These are phyloP conservation scores for Leucocoprinus leucothites DNA, from an alignment of 768 basidiomycete genomes.

Conservation along the genomic window DNA sequence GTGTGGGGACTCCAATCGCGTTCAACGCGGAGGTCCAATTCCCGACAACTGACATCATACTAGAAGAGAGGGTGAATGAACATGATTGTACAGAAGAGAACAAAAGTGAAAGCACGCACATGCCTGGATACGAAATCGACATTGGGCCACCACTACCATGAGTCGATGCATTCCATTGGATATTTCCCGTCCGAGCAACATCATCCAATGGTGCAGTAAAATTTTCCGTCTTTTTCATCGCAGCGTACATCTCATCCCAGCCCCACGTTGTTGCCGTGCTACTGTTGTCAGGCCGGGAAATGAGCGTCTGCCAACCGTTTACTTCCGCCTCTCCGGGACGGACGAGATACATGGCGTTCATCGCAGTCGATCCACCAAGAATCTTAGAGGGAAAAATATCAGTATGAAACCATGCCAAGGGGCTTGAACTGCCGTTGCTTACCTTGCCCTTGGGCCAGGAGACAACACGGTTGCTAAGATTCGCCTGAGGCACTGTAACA, in stretches of 20 bases:
- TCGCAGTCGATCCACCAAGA: conserved; percentile 58
- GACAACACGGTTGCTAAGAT: conserved; percentile 36
- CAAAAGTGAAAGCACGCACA: conserved; percentile 28
- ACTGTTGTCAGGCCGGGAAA: conserved; percentile 28
- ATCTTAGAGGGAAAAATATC: conserved; percentile 19
- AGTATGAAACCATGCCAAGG: background rate
- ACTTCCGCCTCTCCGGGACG: conserved; percentile 46
- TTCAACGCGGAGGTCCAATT: conserved; percentile 54
- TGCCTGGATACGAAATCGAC: conserved; percentile 40
- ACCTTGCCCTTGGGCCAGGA: conserved; percentile 58
- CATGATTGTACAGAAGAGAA: background rate
- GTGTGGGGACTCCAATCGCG: conserved; percentile 38
- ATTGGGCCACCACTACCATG: conserved; percentile 53
- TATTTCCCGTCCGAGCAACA: conserved; percentile 35
- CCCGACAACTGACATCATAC: conserved; percentile 46
- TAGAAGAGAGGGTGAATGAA: conserved; percentile 13
- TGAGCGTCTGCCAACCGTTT: conserved; percentile 39
- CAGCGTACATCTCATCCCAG: conserved; percentile 41
- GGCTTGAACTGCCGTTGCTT: background rate
- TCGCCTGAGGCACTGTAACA: conserved; percentile 38
- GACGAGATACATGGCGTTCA: conserved; percentile 62
- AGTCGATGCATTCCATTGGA: conserved; percentile 37
- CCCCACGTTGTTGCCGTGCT: conserved; percentile 33
- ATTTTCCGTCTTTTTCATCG: conserved; percentile 52
- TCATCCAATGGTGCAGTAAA: conserved; percentile 45